Evolutionary conservation across 2,329 filamentous ascomycete genomes (phyloP), one percentile per base, ranked within the genome.

Genomic region (Colletotrichum somersetense): DNA sequence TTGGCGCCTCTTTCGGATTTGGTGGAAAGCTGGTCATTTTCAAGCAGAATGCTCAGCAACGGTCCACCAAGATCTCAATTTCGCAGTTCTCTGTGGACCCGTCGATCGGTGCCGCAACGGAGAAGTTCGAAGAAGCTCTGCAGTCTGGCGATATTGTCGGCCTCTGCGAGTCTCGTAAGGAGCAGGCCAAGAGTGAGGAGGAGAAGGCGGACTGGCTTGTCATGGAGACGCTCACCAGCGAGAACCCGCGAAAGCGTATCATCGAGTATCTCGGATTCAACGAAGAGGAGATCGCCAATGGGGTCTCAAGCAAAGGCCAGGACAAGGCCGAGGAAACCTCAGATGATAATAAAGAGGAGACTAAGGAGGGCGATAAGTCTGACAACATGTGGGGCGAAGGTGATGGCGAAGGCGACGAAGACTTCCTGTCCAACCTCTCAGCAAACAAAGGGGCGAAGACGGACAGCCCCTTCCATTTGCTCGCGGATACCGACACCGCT

Each of bases 171-270:
- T 88, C 91, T 30, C 93, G 96, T 79, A 91, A 95, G 73, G 85
- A 91, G 35, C 85, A 91, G 73, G 92, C 95, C 23, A 91, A 90
- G 78, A 93, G 91, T 0, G 95, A 98, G 1, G 94, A 97, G 75
- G 96, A 98, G 80, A 98, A 95, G 85, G 93, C 93, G 5, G 96
- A 98, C 81, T 99, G 96, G 96, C 92, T 93, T 75, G 94, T 98
- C 48, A 94, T 99, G 80, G 91, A 96, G 81, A 96, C 95, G 2
- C 83, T 99, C 73, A 92, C 96, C 61, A 92, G 93, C 4, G 91
- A 93, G 40, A 95, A 96, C 78, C 93, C 95, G n/a, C 91, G 95
- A 53, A 92, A 92, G 80, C 91, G 93, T 79, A 91, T 99, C 69
- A 89, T 96, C 30, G 92, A 97, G 76, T 95, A 97, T 79, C 89